These are phyloP conservation scores for Pseudogymnoascus sp. DNA, from an alignment of 2,329 filamentous ascomycete genomes.

Conservation along the genomic window DNA sequence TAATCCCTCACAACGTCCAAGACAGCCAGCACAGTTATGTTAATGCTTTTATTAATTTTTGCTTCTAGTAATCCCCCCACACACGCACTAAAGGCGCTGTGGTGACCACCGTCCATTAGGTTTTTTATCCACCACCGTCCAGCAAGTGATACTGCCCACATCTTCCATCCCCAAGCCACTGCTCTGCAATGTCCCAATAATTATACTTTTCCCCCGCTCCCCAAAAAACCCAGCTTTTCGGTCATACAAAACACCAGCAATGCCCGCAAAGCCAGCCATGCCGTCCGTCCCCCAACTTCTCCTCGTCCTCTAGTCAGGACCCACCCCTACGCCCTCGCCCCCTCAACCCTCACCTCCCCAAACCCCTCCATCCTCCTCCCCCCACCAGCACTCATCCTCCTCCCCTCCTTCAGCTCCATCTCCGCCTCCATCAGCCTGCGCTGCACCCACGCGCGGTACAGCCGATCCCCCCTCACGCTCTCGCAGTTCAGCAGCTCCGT, in stretches of 20 bases:
- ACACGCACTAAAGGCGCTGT: neutral
- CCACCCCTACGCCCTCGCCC: neutral
- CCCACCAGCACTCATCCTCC: slow-evolving; percentile 19
- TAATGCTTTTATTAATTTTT: slow-evolving; percentile 2
- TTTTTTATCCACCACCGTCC: slow-evolving; percentile 1
- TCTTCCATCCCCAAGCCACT: neutral
- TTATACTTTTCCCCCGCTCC: neutral
- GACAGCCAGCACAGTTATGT: neutral
- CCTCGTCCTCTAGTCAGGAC: no score
- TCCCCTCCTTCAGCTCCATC: slow-evolving; percentile 31
- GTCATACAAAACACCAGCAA: neutral
- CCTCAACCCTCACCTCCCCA: neutral
- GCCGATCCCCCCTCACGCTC: slow-evolving; percentile 36
- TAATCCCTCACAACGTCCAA: neutral
- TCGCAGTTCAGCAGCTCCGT: slow-evolving; percentile 46
- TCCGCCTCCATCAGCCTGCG: slow-evolving; percentile 44
- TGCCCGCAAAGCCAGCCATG: neutral
- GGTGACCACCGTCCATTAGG: neutral
- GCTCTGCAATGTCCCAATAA: neutral
- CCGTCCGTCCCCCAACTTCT: neutral
- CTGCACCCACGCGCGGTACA: slow-evolving; percentile 42
- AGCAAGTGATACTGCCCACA: neutral
- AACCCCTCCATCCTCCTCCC: slow-evolving; percentile 16
- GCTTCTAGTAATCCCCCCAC: neutral
- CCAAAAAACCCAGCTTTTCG: neutral